These are phyloP conservation scores for Podospora bellae-mahoneyi DNA, from an alignment of 495 filamentous ascomycete species.

Conservation along the genomic window DNA sequence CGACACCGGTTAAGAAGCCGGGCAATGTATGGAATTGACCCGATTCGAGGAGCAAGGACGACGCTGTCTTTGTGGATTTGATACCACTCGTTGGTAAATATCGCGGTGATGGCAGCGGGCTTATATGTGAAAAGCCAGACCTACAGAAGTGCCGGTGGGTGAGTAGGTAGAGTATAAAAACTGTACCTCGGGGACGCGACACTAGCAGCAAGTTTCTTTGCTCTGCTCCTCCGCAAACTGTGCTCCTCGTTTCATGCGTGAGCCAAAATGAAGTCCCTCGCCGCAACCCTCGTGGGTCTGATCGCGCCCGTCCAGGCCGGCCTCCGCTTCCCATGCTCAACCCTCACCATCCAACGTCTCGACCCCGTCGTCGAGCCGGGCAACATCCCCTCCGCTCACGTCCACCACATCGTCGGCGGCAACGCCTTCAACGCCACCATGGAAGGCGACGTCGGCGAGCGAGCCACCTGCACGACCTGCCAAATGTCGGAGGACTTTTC, in stretches of 20 bases:
- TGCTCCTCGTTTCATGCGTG: not conserved
- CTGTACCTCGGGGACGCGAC: not conserved
- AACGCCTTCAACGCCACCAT: constrained; percentile 50
- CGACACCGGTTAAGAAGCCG: not conserved
- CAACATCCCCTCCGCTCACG: constrained; percentile 39
- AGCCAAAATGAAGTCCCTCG: constrained; percentile 10
- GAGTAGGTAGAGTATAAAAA: not conserved
- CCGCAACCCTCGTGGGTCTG: not conserved
- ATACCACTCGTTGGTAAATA: not conserved
- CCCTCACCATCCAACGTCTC: constrained; percentile 37
- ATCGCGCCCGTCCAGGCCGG: constrained; percentile 17
- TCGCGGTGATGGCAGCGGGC: not conserved
- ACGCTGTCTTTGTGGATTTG: not conserved
- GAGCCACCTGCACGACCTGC: constrained; percentile 35
- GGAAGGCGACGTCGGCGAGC: constrained; percentile 46
- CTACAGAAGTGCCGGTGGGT: not conserved
- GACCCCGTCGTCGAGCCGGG: constrained; percentile 45
- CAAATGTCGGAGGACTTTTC: constrained; percentile 29
- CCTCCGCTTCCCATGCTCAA: constrained; percentile 22
- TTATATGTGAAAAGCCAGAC: not conserved
- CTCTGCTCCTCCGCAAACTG: not conserved
- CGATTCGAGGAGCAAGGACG: not conserved
- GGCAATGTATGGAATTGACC: not conserved
- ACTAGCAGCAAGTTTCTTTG: not conserved
- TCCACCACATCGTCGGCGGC: constrained; percentile 50